Conservation (phyloP, 1,284 basidiomycete genomes). For the Caloboletus inedulis region DNA sequence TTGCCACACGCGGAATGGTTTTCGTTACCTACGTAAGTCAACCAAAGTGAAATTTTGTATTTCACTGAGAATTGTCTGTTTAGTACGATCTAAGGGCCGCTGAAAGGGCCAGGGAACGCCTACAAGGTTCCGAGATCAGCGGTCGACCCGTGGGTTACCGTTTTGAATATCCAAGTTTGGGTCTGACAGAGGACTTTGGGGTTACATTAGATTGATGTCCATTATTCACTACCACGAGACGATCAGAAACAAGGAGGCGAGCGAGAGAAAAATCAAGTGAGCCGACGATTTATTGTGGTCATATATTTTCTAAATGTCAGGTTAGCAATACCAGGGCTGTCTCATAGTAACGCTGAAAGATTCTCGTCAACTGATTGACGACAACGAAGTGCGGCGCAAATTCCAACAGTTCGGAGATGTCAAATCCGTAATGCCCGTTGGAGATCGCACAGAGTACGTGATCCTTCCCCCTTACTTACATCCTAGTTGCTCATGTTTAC, state of each 20-base stretch:
- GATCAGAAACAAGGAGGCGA: slow-evolving; percentile 73
- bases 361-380: slow-evolving; percentile 72
- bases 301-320: slow-evolving; percentile 9
- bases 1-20: slow-evolving; percentile 91
- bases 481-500: slow-evolving; percentile 7
- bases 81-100: slow-evolving; percentile 92
- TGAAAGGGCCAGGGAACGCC: slow-evolving; percentile 80
- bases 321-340: slow-evolving; percentile 73
- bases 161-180: background rate
- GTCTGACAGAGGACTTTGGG: slow-evolving; percentile 1
- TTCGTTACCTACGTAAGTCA: slow-evolving; percentile 93
- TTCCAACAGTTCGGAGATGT: slow-evolving; percentile 90
- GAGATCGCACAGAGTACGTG: slow-evolving; percentile 69
- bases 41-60: background rate
- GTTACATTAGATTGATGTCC: slow-evolving; percentile 83
- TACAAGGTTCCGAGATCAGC: slow-evolving; percentile 83
- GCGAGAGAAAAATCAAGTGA: slow-evolving; percentile 84
- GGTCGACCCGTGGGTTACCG: slow-evolving; percentile 70
- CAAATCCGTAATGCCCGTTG: slow-evolving; percentile 68
- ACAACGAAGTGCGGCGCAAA: slow-evolving; percentile 78
- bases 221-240: slow-evolving; percentile 92
- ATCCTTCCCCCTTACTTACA: slow-evolving; percentile 2
- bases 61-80: slow-evolving; percentile 9
- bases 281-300: slow-evolving; percentile 14
- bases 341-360: slow-evolving; percentile 75